Evolutionary conservation across 2,329 filamentous ascomycete species (phyloP).

Genomic region (Aspergillus fijiensis): DNA sequence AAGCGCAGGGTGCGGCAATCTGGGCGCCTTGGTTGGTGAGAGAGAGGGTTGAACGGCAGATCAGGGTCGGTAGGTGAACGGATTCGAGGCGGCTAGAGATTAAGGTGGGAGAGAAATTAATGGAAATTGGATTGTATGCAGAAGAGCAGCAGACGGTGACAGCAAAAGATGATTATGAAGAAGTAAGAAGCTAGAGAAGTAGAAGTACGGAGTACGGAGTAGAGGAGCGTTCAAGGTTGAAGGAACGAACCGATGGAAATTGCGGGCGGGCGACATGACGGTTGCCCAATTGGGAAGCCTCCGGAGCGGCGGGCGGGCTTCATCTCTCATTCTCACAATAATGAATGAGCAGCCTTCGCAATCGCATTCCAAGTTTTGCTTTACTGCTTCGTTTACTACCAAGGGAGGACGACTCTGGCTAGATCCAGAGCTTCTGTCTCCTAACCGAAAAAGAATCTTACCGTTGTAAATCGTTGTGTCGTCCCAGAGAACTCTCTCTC

Average conservation of each 20-base stretch:
- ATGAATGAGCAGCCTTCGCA: neutral
- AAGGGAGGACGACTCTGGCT: no score
- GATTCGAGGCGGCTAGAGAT: neutral
- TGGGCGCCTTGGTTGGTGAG: conserved; percentile 7
- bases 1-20: conserved; percentile 17
- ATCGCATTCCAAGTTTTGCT: neutral
- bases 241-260: neutral
- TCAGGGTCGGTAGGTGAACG: neutral
- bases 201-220: neutral
- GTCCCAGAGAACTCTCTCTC: neutral
- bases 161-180: no score
- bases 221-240: neutral
- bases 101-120: neutral
- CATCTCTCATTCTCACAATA: neutral
- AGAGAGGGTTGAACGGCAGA: neutral
- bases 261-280: neutral
- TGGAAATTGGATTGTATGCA: no score
- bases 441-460: no score
- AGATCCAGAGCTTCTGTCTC: no score
- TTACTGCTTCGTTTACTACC: no score
- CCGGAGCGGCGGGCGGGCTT: no score
- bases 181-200: neutral
- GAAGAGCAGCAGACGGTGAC: no score
- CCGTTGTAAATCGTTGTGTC: no score
- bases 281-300: neutral